These are phyloP conservation scores for Achaetomiella virescens DNA, from an alignment of 495 filamentous ascomycete genomes.

Conservation along the genomic window DNA sequence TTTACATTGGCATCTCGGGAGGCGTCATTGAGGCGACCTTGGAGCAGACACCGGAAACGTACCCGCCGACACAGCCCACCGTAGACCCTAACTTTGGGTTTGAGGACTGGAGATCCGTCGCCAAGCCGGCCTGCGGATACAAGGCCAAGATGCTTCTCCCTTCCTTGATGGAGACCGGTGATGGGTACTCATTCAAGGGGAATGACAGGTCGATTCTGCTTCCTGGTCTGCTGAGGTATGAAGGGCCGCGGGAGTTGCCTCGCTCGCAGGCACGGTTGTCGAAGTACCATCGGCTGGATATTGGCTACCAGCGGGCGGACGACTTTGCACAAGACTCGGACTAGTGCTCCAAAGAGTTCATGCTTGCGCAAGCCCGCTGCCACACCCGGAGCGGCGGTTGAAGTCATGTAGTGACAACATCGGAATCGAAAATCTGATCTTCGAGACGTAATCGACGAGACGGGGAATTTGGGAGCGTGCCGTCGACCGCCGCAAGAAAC, in stretches of 20 bases:
- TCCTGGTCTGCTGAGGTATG: constrained; percentile 8
- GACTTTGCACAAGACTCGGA: constrained; percentile 1
- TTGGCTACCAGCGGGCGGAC: constrained; percentile 2
- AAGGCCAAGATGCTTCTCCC: constrained; percentile 1
- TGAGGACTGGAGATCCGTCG: constrained; percentile 6
- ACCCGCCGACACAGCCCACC: not conserved
- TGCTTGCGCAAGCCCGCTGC: no score
- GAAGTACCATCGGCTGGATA: constrained; percentile 20
- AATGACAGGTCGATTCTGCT: constrained; percentile 24
- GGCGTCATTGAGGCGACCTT: constrained; percentile 33
- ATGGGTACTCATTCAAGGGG: constrained; percentile 14
- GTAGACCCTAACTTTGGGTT: constrained; percentile 27
- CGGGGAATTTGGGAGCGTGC: no score
- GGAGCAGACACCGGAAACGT: constrained; percentile 15
- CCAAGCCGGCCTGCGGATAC: constrained; percentile 10
- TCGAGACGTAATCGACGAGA: no score
- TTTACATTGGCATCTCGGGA: constrained; percentile 39
- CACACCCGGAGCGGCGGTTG: no score
- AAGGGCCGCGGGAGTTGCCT: constrained; percentile 1
- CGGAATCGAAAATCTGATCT: no score
- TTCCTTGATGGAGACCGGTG: constrained; percentile 28
- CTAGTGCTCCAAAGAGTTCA: not conserved
- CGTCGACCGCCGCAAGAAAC: no score
- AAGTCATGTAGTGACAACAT: no score
- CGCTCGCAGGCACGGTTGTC: not conserved